Percentiles rank a stretch among this genome's conserved stretches.
Evolutionary conservation across 2,329 filamentous ascomycete genomes (phyloP).

Genomic region (Fusarium circinatum): DNA sequence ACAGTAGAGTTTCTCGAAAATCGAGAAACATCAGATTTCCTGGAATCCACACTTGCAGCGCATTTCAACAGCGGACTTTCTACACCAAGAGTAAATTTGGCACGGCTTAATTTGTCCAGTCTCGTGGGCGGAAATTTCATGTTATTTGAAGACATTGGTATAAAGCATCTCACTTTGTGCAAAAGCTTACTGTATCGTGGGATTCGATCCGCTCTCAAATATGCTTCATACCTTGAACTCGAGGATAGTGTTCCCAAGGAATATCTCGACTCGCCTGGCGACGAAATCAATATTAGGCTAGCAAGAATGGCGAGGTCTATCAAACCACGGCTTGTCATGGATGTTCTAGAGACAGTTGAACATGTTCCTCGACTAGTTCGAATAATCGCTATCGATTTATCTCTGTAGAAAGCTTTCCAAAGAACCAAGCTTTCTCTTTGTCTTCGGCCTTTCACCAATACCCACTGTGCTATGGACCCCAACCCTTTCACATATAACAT

Average conservation of each 20-base stretch:
- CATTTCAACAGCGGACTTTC: no score
- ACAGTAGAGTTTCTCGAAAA: no score
- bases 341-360: neutral
- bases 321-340: neutral
- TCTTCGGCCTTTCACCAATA: neutral
- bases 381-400: neutral
- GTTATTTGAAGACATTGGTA: no score
- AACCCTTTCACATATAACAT: neutral
- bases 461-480: neutral
- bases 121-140: no score
- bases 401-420: neutral
- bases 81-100: no score
- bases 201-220: neutral
- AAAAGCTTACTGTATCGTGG: neutral
- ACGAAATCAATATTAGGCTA: neutral
- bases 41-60: no score
- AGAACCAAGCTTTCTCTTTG: neutral
- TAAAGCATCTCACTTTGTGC: no score
- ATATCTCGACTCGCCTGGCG: neutral
- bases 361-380: neutral
- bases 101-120: no score
- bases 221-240: neutral
- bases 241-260: neutral
- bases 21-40: no score
- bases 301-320: neutral